phyloP scores from a whole-genome alignment of 73 alveolate genomes.

The Paramecium octaurelia region DNA sequence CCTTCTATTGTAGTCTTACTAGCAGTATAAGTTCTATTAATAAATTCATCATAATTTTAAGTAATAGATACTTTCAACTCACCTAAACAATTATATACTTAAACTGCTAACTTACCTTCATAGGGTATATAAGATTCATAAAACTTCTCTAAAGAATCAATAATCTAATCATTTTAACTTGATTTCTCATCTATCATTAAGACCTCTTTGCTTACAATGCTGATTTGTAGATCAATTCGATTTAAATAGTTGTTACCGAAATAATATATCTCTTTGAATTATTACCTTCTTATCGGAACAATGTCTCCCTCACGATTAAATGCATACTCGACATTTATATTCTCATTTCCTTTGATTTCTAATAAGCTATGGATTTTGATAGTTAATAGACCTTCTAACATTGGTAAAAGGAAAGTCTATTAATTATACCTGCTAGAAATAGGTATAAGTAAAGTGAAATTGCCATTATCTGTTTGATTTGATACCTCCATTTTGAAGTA shows the following conservation, averaged over 20 bases:
- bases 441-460: neutral
- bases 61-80: neutral
- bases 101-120: constrained; percentile 22
- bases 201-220: neutral
- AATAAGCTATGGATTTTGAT: neutral
- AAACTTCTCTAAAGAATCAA: neutral
- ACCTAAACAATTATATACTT: constrained; percentile 24
- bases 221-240: neutral
- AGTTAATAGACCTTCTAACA: neutral
- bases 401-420: neutral
- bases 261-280: neutral
- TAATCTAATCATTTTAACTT: neutral
- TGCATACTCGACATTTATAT: neutral
- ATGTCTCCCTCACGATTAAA: neutral
- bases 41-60: neutral
- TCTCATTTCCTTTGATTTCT: neutral
- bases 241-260: neutral
- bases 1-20: neutral
- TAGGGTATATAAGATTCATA: neutral
- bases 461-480: neutral
- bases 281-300: neutral
- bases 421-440: neutral
- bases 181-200: neutral
- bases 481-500: neutral
- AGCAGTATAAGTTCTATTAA: neutral